phyloP scores from a whole-genome alignment of 179 eudicot species.

The Corrigiola litoralis region DNA sequence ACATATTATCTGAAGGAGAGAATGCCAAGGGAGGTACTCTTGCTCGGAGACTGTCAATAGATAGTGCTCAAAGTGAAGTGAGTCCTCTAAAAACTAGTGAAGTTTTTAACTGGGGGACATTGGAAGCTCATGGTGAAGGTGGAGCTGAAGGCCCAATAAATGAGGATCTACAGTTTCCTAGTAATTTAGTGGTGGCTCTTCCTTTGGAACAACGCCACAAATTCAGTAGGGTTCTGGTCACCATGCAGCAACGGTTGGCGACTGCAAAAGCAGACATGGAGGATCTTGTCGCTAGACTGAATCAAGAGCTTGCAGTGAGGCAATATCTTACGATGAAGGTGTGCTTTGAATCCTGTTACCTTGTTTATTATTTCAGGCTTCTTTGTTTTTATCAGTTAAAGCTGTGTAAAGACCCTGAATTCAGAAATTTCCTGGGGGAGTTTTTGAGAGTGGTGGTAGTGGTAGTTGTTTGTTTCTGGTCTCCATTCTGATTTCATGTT shows the following conservation, averaged over 20 bases:
- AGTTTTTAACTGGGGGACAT: slow-evolving; percentile 31
- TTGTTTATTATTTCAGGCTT: neutral
- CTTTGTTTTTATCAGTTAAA: neutral
- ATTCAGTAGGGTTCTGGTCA: slow-evolving; percentile 59
- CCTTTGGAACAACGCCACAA: slow-evolving; percentile 66
- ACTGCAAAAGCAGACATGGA: slow-evolving; percentile 89
- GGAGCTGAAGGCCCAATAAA: slow-evolving; percentile 31
- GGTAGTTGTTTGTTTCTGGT: neutral
- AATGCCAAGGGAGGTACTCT: slow-evolving; percentile 17
- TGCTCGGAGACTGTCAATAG: slow-evolving; percentile 43
- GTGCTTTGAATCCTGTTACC: slow-evolving; percentile 8
- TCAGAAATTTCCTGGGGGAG: neutral
- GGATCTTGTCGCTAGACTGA: slow-evolving; percentile 75
- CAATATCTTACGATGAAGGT: slow-evolving; percentile 87
- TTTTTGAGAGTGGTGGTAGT: neutral
- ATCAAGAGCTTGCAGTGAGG: slow-evolving; percentile 83
- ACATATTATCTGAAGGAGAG: neutral
- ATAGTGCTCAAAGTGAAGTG: slow-evolving; percentile 54
- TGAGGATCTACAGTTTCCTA: slow-evolving; percentile 38
- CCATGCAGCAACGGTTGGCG: slow-evolving; percentile 58
- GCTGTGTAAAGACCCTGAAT: neutral
- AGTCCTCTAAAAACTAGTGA: slow-evolving; percentile 44
- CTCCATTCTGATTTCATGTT: neutral
- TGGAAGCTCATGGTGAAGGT: slow-evolving; percentile 32
- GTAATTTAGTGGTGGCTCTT: slow-evolving; percentile 50